These are phyloP conservation scores for Luvunga scandens DNA, from an alignment of 345 rosid genomes.

Conservation along the genomic window DNA sequence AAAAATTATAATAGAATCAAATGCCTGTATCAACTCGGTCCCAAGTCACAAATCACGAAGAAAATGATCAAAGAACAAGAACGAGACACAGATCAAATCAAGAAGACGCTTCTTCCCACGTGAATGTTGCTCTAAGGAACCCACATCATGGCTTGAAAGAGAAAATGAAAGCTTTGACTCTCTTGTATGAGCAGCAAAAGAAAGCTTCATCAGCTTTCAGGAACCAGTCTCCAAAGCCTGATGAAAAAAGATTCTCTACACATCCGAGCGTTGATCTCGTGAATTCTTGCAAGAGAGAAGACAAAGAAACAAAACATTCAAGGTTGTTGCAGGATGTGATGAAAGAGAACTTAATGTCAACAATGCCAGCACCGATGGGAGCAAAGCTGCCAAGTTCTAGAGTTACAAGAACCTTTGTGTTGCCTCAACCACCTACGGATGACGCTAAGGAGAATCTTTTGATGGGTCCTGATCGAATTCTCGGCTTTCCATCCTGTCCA, in stretches of 20 bases:
- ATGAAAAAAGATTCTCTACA: constrained; percentile 44
- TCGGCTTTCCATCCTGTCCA: constrained; percentile 50
- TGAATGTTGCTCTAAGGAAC: constrained; percentile 46
- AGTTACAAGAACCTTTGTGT: constrained; percentile 40
- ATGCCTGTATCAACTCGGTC: constrained; percentile 93
- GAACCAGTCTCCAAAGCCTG: constrained; percentile 45
- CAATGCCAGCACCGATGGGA: constrained; percentile 16
- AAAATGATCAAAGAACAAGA: constrained; percentile 24
- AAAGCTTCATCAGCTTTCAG: constrained; percentile 52
- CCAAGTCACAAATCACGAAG: constrained; percentile 36
- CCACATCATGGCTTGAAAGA: constrained; percentile 94
- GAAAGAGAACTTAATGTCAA: constrained; percentile 42
- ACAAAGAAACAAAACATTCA: constrained; percentile 28
- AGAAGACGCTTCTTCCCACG: constrained; percentile 29
- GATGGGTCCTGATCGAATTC: constrained; percentile 48
- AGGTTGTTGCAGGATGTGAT: constrained; percentile 32
- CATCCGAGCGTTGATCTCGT: constrained; percentile 58
- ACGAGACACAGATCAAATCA: constrained; percentile 34
- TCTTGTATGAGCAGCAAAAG: constrained; percentile 91
- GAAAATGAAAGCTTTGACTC: constrained; percentile 82
- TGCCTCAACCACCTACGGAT: constrained; percentile 45
- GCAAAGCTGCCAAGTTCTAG: constrained; percentile 32
- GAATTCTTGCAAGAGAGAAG: constrained; percentile 42
- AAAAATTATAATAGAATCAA: constrained; percentile 6
- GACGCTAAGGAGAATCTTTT: constrained; percentile 70